phyloP scores from a whole-genome alignment of 345 rosid genomes.

The Isatis tinctoria region DNA sequence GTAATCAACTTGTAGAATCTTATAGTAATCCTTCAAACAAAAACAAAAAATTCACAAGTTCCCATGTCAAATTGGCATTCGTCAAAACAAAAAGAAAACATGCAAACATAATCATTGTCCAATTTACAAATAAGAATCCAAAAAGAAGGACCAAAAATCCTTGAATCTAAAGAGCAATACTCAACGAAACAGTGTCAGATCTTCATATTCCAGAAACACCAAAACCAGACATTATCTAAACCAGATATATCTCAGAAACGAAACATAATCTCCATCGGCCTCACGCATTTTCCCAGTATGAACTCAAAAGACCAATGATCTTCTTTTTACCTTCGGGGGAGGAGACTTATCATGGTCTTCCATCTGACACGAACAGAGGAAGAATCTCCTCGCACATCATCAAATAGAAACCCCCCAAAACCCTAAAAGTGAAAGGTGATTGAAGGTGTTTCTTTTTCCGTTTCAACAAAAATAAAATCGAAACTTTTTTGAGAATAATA shows the following conservation, averaged over 20 bases:
- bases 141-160: not conserved
- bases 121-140: not conserved
- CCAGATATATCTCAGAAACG: not conserved
- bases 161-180: not conserved
- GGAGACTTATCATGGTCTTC: conserved; percentile 41
- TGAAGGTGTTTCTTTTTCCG: not conserved
- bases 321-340: conserved; percentile 43
- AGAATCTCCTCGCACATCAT: conserved; percentile 31
- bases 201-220: not conserved
- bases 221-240: not conserved
- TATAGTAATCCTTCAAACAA: conserved; percentile 65
- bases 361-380: conserved; percentile 35
- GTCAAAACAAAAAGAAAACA: conserved; percentile 4
- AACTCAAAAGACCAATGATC: not conserved
- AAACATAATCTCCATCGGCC: not conserved
- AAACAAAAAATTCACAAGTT: not conserved
- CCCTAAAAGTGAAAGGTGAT: conserved; percentile 2
- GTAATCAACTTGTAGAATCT: conserved; percentile 71
- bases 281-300: not conserved
- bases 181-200: not conserved
- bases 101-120: conserved; percentile 9
- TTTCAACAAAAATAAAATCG: not conserved
- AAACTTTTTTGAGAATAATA: conserved; percentile 5
- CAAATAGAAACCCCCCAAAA: conserved; percentile 14
- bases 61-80: not conserved